These are phyloP conservation scores for Haematococcus lacustris DNA, from an alignment of 139 green algal genomes.

Conservation along the genomic window DNA sequence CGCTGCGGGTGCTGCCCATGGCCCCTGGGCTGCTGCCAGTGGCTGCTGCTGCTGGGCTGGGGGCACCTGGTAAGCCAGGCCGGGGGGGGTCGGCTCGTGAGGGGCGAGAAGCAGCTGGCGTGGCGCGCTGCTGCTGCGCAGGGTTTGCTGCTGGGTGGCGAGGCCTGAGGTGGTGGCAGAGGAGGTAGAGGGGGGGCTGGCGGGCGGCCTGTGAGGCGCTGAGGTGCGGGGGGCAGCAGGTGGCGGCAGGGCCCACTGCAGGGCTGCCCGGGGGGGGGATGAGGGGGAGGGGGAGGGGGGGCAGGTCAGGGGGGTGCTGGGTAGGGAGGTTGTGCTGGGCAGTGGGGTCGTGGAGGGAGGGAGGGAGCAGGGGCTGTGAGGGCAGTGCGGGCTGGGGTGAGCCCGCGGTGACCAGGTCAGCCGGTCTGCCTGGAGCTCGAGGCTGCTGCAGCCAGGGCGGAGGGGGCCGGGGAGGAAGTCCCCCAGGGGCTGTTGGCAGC, in stretches of 20 bases:
- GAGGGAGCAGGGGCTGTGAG: too few species aligned
- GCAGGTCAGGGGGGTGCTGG: not conserved
- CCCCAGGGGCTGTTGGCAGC: too few species aligned
- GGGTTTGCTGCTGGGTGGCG: too few species aligned
- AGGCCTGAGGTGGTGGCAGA: not conserved
- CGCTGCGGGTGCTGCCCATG: slow-evolving; percentile 1
- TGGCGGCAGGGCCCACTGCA: not conserved
- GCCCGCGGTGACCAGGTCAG: too few species aligned
- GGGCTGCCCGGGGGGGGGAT: not conserved
- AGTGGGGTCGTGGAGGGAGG: too few species aligned
- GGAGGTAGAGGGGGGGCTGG: not conserved
- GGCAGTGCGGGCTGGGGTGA: too few species aligned
- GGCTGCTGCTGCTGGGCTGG: not conserved
- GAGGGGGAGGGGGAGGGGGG: not conserved
- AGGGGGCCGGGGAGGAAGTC: too few species aligned
- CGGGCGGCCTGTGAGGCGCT: not conserved
- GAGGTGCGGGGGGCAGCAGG: not conserved
- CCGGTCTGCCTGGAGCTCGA: too few species aligned
- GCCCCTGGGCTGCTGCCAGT: not conserved
- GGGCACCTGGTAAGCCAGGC: not conserved
- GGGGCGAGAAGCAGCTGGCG: not conserved
- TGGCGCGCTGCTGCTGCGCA: not conserved
- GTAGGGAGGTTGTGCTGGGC: not conserved
- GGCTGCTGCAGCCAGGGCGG: too few species aligned
- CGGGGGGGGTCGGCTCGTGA: not conserved